Percentiles rank a stretch among this genome's conserved stretches.
Evolutionary conservation across 2,329 filamentous ascomycete genomes (phyloP).

Genomic region (Cercospora nicotianae): DNA sequence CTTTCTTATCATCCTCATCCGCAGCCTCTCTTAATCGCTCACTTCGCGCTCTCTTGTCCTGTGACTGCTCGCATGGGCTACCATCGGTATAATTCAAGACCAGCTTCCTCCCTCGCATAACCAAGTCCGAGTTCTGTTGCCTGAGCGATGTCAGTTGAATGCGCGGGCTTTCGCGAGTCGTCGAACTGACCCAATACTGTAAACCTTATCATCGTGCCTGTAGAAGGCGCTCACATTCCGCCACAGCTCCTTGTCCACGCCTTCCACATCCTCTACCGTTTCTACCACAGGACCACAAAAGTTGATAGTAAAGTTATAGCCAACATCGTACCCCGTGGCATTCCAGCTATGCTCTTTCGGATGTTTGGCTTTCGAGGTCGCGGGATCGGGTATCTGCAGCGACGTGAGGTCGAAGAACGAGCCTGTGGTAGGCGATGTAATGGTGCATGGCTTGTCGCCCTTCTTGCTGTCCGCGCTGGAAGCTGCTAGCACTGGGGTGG

Average conservation of each 20-base stretch:
- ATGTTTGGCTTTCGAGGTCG: slow-evolving; percentile 50
- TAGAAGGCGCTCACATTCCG: slow-evolving; percentile 80
- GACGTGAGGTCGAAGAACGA: slow-evolving; percentile 64
- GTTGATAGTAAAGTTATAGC: slow-evolving; percentile 79
- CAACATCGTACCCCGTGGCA: slow-evolving; percentile 73
- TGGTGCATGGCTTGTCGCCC: slow-evolving; percentile 52
- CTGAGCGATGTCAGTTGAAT: slow-evolving; percentile 40
- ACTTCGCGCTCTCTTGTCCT: slow-evolving; percentile 33
- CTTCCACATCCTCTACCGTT: slow-evolving; percentile 54
- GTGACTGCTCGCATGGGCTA: slow-evolving; percentile 46
- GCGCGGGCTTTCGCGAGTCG: not conserved
- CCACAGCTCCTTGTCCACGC: slow-evolving; percentile 63
- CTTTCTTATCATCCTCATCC: slow-evolving; percentile 36
- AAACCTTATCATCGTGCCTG: slow-evolving; percentile 62
- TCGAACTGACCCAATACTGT: slow-evolving; percentile 70
- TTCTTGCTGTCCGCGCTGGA: slow-evolving; percentile 36
- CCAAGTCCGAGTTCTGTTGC: slow-evolving; percentile 54
- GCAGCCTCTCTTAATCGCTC: slow-evolving; percentile 43
- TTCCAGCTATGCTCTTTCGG: slow-evolving; percentile 61
- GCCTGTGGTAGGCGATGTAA: slow-evolving; percentile 60
- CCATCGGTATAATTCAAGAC: slow-evolving; percentile 54
- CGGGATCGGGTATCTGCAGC: slow-evolving; percentile 54
- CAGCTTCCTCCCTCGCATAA: slow-evolving; percentile 66
- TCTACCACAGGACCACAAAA: slow-evolving; percentile 76
- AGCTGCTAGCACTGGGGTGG: slow-evolving; percentile 39